Conservation (phyloP, 768 basidiomycete genomes). For the Crucibulum laeve region DNA sequence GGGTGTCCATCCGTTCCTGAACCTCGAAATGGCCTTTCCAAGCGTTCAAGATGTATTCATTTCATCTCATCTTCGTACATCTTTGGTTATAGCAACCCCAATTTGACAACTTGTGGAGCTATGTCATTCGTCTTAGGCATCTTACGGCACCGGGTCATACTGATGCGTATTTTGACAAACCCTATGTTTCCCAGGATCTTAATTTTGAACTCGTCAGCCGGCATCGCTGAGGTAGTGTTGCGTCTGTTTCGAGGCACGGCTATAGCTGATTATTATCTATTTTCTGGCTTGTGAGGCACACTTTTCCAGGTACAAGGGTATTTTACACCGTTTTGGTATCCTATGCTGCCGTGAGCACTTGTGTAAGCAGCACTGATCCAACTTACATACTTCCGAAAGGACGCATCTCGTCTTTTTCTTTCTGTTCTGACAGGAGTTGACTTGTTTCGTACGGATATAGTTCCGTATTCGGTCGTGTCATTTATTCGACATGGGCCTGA, state of each 20-base stretch:
- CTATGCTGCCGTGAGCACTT: background rate
- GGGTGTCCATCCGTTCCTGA: too few relatives aligned
- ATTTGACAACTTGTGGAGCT: background rate
- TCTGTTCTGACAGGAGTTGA: too few relatives aligned
- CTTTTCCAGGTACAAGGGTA: background rate
- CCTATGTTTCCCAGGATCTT: background rate
- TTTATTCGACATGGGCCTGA: background rate
- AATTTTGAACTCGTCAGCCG: background rate
- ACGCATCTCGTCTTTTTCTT: background rate
- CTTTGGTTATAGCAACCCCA: too few relatives aligned
- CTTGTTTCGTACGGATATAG: background rate
- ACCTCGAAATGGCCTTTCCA: too few relatives aligned
- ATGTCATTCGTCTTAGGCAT: background rate
- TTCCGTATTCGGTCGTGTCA: background rate
- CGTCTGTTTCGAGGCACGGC: background rate
- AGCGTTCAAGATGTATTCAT: too few relatives aligned
- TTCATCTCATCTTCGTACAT: too few relatives aligned
- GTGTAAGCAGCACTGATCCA: background rate
- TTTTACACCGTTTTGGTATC: background rate
- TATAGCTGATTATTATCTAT: background rate
- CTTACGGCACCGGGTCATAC: too few relatives aligned
- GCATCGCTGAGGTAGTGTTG: background rate
- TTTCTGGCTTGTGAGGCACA: background rate
- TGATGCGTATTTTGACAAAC: background rate
- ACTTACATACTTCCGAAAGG: background rate